These are phyloP conservation scores for Astragalus glycyphyllos DNA, from an alignment of 306 rosid genomes.

Conservation along the genomic window DNA sequence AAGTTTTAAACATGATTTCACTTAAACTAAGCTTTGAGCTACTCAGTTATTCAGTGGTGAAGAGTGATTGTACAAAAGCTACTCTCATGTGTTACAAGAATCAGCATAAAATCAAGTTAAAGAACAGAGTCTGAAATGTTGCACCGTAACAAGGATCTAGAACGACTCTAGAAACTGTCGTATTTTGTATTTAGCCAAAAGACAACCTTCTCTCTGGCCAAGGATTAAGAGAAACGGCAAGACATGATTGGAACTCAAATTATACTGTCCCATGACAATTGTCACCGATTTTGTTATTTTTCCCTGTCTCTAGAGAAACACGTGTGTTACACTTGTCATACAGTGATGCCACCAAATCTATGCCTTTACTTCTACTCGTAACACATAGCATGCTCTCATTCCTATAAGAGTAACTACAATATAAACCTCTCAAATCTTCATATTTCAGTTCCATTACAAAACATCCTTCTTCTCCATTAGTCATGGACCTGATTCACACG, in stretches of 20 bases:
- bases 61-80: no score
- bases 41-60: no score
- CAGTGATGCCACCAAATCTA: slow-evolving; percentile 45
- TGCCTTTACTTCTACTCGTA: neutral
- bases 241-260: neutral
- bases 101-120: no score
- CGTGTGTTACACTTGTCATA: slow-evolving; percentile 51
- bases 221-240: neutral
- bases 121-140: no score
- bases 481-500: slow-evolving; percentile 54
- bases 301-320: neutral
- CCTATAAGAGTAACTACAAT: neutral
- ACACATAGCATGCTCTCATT: slow-evolving; percentile 1
- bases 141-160: neutral
- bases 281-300: neutral
- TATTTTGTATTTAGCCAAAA: neutral
- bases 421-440: neutral
- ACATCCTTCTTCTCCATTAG: neutral
- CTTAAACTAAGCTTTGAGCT: no score
- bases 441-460: neutral
- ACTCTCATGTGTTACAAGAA: no score
- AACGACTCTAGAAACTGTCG: neutral
- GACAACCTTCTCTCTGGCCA: neutral
- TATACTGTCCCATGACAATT: neutral
- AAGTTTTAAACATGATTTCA: no score